Evolutionary conservation across 371 early-diverging fungal genomes (phyloP).

Genomic region (Mortierella sp.): DNA sequence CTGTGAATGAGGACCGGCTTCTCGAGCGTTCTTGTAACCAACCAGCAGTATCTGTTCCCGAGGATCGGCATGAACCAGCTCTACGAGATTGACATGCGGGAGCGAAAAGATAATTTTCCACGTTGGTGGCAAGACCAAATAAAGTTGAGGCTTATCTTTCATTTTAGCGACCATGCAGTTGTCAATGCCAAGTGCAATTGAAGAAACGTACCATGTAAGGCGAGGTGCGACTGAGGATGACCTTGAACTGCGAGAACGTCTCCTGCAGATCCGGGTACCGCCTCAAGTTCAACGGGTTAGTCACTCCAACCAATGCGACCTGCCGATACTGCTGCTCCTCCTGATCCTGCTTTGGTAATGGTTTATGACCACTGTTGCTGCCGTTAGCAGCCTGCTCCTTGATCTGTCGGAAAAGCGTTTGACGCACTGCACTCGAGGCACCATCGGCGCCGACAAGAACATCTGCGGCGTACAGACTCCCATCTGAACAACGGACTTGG

Average conservation of each 20-base stretch:
- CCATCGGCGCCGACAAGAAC: slow-evolving; percentile 34
- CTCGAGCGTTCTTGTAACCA: slow-evolving; percentile 26
- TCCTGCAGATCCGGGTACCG: slow-evolving; percentile 20
- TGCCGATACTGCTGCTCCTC: slow-evolving; percentile 25
- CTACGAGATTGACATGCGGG: neutral
- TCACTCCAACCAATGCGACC: slow-evolving; percentile 27
- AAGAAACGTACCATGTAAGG: slow-evolving; percentile 22
- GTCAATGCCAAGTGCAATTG: too few species aligned
- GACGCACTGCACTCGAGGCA: slow-evolving; percentile 29
- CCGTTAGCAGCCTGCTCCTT: slow-evolving; percentile 13
- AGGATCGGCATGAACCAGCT: slow-evolving; percentile 34
- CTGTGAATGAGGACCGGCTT: slow-evolving; percentile 9
- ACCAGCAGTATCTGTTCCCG: slow-evolving; percentile 36
- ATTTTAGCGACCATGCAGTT: neutral
- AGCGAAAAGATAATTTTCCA: neutral
- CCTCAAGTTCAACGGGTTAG: slow-evolving; percentile 15
- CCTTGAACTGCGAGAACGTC: slow-evolving; percentile 21
- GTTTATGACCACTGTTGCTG: neutral
- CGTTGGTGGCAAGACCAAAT: neutral
- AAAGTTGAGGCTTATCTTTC: neutral
- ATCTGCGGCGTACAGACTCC: slow-evolving; percentile 21
- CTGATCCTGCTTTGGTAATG: slow-evolving; percentile 23
- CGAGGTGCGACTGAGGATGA: slow-evolving; percentile 19
- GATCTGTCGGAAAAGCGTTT: slow-evolving; percentile 22
- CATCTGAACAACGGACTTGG: slow-evolving; percentile 32